Conservation (phyloP, 1,284 basidiomycete genomes). For the Chalciporus sp. region DNA sequence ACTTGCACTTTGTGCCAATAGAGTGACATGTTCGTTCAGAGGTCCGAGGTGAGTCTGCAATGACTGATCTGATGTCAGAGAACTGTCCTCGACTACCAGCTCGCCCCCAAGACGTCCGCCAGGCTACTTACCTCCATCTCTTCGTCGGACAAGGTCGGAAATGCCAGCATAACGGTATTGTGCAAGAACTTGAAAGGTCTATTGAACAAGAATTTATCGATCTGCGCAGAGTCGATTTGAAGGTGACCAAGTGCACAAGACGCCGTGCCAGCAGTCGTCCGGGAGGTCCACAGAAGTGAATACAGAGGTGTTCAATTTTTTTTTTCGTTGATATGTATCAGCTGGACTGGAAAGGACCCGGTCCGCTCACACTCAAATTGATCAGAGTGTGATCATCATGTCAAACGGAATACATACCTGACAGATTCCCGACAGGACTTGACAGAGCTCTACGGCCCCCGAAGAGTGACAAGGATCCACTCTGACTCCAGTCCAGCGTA, state of each 20-base stretch:
- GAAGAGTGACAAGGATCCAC: no score
- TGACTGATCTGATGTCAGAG: background rate
- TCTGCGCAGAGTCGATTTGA: background rate
- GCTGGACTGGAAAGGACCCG: background rate
- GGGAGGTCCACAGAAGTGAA: background rate
- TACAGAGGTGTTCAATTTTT: background rate
- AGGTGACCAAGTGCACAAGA: background rate
- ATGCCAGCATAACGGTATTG: background rate
- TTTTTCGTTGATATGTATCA: no score
- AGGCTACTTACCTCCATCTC: background rate
- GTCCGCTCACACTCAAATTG: background rate
- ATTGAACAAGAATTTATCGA: no score
- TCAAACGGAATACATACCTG: no score
- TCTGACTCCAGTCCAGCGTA: no score
- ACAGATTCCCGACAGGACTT: no score
- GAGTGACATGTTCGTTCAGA: conserved; percentile 14
- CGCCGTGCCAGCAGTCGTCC: background rate
- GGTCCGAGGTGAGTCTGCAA: background rate
- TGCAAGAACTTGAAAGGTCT: background rate
- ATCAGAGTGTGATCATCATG: no score
- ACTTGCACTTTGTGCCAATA: conserved; percentile 22
- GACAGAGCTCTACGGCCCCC: no score
- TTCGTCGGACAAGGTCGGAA: background rate
- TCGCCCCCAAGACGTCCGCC: no score
- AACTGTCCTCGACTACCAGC: background rate